Evolutionary conservation across 2,329 filamentous ascomycete species (phyloP).

Genomic region (Nemania abortiva): DNA sequence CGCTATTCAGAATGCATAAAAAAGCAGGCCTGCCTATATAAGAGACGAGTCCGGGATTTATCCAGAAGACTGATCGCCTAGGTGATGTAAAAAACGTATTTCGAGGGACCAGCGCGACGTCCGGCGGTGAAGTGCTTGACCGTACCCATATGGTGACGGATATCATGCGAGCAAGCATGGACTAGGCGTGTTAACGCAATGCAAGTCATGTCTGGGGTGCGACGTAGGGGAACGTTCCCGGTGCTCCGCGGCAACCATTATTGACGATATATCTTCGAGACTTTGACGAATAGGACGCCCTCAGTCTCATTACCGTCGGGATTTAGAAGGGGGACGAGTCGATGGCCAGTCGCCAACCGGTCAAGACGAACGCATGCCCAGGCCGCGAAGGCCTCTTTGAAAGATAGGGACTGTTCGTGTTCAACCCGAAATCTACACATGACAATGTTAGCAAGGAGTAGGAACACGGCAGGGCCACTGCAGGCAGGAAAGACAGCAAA

Average conservation of each 20-base stretch:
- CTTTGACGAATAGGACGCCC: conserved; percentile 65
- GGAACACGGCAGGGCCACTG: conserved; percentile 43
- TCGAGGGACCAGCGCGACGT: not conserved
- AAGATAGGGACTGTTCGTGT: conserved; percentile 32
- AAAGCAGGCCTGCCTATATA: not conserved
- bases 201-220: conserved; percentile 10
- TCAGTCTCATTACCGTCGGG: conserved; percentile 58
- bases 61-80: not conserved
- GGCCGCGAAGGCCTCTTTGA: conserved; percentile 46
- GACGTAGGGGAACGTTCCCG: not conserved
- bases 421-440: conserved; percentile 65
- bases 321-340: conserved; percentile 65
- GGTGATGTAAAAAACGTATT: not conserved
- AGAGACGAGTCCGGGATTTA: not conserved
- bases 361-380: conserved; percentile 73
- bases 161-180: conserved; percentile 2
- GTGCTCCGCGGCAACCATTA: not conserved
- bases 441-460: conserved; percentile 34
- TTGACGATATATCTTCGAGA: conserved; percentile 61
- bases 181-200: conserved; percentile 5
- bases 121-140: not conserved
- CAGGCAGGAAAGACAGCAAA: conserved; percentile 42
- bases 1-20: conserved; percentile 10
- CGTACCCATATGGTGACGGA: not conserved
- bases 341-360: conserved; percentile 66